Evolutionary conservation across 2,329 filamentous ascomycete species (phyloP), one percentile per base, ranked within the genome.

Genomic region (Fusarium sp.): DNA sequence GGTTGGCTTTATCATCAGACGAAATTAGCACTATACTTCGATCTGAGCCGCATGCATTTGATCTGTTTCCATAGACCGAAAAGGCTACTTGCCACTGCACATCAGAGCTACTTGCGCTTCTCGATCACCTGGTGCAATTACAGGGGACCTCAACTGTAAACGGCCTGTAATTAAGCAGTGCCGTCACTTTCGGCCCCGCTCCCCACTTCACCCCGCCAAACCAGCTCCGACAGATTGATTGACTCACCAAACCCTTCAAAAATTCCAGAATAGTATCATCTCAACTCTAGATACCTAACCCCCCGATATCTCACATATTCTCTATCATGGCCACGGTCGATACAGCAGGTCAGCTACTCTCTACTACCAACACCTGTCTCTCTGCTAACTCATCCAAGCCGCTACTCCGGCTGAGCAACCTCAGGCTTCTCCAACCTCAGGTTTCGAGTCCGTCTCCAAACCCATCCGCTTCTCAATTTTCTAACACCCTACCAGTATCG

Each of bases 401-500:
- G 65, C 68, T 58, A 62, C 73, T 59, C 63, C 54, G 55, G 72
- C 61, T 37, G 75, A 72, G 46, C 77, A 70, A 46, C 69, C 73
- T 11, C 70, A 77, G 59, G 52, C 67, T 25, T 38, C 70, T 31
- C 66, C 74, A 25, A 71, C 61, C 21, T 39, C 70, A 54, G 66
- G 74, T 52, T 80, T 80, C 31, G 78, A 79, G 78, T 79, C 23
- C 60, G 78, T 69, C 31, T 21, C 55, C 21, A 35, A 25, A 31
- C 12, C 12, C 33, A 23, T 21, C 44, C 38, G 10, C 6, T 23
- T 1, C 5, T 18, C 29, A 16, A 35, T 39, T 29, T 14, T 46
- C 64, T 72, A 57, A 63, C 25, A 35, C 18, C 16, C 16, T 49
- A 8, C 1, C 25, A 88, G 87, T 79, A 89, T 90, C 75, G 88